Evolutionary conservation across 2,329 filamentous ascomycete species (phyloP).

Genomic region (Myrmaecium sp.): DNA sequence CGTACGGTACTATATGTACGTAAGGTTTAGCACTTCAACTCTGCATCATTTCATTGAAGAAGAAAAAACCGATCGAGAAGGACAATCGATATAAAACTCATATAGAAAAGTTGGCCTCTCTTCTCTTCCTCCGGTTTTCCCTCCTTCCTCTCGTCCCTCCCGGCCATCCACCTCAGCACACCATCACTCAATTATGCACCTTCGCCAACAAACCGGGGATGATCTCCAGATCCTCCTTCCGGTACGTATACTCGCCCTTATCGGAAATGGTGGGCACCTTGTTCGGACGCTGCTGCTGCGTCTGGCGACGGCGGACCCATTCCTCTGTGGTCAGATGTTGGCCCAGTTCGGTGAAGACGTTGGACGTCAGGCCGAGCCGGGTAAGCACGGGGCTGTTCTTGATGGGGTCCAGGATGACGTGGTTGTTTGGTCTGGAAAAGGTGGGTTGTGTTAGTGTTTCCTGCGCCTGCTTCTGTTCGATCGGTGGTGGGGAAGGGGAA

Average conservation of each 20-base stretch:
- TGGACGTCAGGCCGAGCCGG: conserved; percentile 14
- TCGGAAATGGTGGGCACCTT: conserved; percentile 20
- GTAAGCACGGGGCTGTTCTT: conserved; percentile 19
- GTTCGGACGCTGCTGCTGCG: conserved; percentile 21
- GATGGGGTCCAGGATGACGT: conserved; percentile 21
- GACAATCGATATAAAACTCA: too few species aligned
- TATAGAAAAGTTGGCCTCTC: too few species aligned
- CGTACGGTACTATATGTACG: too few species aligned
- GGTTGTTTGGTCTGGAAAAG: conserved; percentile 18
- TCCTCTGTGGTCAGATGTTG: conserved; percentile 28
- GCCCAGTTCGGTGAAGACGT: conserved; percentile 12
- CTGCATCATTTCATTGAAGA: too few species aligned
- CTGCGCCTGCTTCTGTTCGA: too few species aligned
- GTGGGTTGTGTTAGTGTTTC: background rate
- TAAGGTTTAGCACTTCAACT: too few species aligned
- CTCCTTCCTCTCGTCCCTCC: too few species aligned
- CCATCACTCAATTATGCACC: conserved; percentile 15
- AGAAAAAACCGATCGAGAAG: too few species aligned
- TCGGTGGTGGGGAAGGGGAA: conserved; percentile 6
- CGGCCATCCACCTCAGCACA: too few species aligned
- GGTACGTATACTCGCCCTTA: conserved; percentile 20
- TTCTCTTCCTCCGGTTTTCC: too few species aligned
- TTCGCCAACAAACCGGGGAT: conserved; percentile 14
- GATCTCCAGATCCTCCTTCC: conserved; percentile 18
- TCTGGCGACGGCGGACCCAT: conserved; percentile 26